A percentile compares a stretch with the other conserved stretches of the same genome.
phyloP scores from a whole-genome alignment of 2,329 filamentous ascomycete genomes.

The Nothophaeocryptopus gaeumannii region DNA sequence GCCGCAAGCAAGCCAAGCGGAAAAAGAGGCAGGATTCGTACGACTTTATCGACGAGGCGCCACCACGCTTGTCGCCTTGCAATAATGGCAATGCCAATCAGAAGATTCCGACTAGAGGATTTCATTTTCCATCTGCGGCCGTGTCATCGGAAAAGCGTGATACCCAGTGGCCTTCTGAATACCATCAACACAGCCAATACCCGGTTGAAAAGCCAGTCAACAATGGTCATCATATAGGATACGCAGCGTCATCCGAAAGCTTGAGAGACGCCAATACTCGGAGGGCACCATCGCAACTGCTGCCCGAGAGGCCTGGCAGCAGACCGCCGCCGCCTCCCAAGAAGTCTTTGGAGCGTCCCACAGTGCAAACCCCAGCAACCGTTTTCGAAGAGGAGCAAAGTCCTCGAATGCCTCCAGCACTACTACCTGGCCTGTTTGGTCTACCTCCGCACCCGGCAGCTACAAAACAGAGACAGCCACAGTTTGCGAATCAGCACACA shows the following conservation, averaged over 20 bases:
- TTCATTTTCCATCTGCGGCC: conserved; percentile 7
- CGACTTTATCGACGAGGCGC: conserved; percentile 34
- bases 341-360: conserved; percentile 21
- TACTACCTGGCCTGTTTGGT: conserved; percentile 9
- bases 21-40: conserved; percentile 28
- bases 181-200: not conserved
- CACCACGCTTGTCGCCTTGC: conserved; percentile 27
- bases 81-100: conserved; percentile 18
- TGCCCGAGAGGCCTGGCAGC: conserved; percentile 32
- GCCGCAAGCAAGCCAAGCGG: conserved; percentile 16
- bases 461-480: conserved; percentile 1
- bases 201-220: conserved; percentile 5
- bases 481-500: no score
- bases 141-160: conserved; percentile 18
- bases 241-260: conserved; percentile 21
- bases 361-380: conserved; percentile 28
- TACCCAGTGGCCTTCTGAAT: conserved; percentile 20
- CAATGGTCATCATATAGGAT: not conserved
- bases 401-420: conserved; percentile 13
- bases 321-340: conserved; percentile 15
- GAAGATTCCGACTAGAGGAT: conserved; percentile 14
- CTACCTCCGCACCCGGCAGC: conserved; percentile 19
- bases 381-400: conserved; percentile 35
- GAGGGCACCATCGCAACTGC: conserved; percentile 30
- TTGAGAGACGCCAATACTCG: conserved; percentile 25